These are phyloP conservation scores for Talaromyces sp. DNA, from an alignment of 2,329 filamentous ascomycete species.

Conservation along the genomic window DNA sequence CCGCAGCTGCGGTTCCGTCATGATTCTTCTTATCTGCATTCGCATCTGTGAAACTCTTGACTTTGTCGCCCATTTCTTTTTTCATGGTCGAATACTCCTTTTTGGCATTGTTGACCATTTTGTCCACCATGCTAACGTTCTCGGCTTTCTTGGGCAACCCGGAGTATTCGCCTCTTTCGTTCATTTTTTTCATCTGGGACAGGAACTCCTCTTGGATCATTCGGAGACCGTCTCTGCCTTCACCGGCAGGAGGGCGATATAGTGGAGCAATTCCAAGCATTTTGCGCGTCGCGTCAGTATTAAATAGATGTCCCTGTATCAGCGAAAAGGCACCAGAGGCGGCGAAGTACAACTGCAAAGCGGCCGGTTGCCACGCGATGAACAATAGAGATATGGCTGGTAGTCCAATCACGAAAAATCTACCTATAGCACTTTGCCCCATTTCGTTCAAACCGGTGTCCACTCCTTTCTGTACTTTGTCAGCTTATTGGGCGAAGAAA, in stretches of 20 bases:
- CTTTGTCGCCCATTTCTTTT: conserved; percentile 24
- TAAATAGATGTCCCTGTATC: conserved; percentile 48
- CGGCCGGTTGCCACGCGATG: conserved; percentile 55
- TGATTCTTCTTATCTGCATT: conserved; percentile 24
- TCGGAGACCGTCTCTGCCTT: conserved; percentile 6
- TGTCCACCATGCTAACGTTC: conserved; percentile 34
- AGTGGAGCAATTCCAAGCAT: conserved; percentile 25
- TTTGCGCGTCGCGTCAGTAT: conserved; percentile 32
- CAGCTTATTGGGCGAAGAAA: conserved; percentile 1
- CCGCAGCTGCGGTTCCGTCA: conserved; percentile 20
- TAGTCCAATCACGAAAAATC: conserved; percentile 43
- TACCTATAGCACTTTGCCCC: conserved; percentile 28
- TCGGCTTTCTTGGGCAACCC: conserved; percentile 1
- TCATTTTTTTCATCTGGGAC: conserved; percentile 12
- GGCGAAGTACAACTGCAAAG: conserved; percentile 63
- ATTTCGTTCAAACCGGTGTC: conserved; percentile 28
- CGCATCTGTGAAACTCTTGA: conserved; percentile 25
- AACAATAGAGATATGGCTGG: conserved; percentile 54
- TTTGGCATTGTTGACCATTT: conserved; percentile 33
- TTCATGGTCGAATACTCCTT: conserved; percentile 24
- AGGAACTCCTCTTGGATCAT: conserved; percentile 6
- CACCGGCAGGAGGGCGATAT: background rate
- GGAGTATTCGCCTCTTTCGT: conserved; percentile 15
- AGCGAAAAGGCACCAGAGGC: conserved; percentile 36
- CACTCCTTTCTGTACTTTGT: conserved; percentile 34